Base-by-base conservation (phyloP, 169 alveolate genomes). In the Plasmodium gonderi region DNA sequence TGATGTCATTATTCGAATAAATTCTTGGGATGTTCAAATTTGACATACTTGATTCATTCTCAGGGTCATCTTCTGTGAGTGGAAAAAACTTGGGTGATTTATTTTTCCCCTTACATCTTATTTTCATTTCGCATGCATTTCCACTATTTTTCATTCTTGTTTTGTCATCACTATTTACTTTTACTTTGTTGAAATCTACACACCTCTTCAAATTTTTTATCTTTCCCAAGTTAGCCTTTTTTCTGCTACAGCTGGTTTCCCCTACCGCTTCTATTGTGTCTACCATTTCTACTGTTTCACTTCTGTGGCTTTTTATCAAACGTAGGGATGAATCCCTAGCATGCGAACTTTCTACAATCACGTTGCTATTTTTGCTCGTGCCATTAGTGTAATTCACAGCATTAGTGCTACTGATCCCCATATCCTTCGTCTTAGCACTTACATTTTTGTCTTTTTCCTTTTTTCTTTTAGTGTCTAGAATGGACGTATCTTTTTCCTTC, bases 181-280 rank as follows among this genome's bases (percentile, higher is more conserved):
- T 79, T 29, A 23, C 76, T 60, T 74, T 83, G 64, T 69, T 29
- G 17, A 45, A 45, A 38, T 67, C 80, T 47, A 17, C 42, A 20
- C 12, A 11, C 29, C 40, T 74, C 42, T 83, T 83, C n/a, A 60
- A 29, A 11, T 69, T 69, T 68, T 69, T 83, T 1, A 72, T 47
- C 64, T 72, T 83, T 0, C 65, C 77, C 42, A 69, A 0, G 31
- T 72, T 49, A n/a, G 76, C 42, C 64, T 23, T 83, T 51, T 69
- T 83, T 83, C 45, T 83, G 11, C 76, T 33, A 38, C 60, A 83
- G 64, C 65, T 38, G 42, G 42, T 31, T 60, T 72, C 76, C 23
- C 17, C 44, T 17, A 60, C 72, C 8, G 40, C 1, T 12, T 29
- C 72, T 7, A 4, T 23, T 12, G 40, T 26, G n/a, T 1, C 9